A percentile compares a stretch with the other conserved stretches of the same genome.
These are phyloP conservation scores for Nitzschia sp. DNA, from an alignment of 108 stramenopile species.

Conservation along the genomic window DNA sequence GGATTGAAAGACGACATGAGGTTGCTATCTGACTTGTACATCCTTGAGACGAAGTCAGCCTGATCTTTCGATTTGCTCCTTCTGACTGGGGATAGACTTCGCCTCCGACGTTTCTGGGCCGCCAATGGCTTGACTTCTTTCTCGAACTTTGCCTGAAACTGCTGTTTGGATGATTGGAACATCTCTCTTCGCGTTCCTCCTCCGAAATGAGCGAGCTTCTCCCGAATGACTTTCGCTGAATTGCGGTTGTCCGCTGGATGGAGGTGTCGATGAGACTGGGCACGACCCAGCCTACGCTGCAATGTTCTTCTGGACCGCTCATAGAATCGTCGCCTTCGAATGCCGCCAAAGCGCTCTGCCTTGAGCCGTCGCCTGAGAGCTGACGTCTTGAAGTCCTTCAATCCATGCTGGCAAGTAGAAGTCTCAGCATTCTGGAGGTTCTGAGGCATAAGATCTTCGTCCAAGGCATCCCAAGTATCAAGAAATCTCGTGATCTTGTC, in stretches of 20 bases:
- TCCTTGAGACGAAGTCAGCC: not conserved
- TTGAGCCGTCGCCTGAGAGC: not conserved
- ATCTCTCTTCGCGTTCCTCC: slow-evolving; percentile 4
- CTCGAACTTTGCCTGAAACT: slow-evolving; percentile 7
- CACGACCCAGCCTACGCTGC: not conserved
- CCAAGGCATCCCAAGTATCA: too few species aligned
- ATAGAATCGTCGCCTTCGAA: slow-evolving; percentile 3
- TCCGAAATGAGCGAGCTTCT: slow-evolving; percentile 10
- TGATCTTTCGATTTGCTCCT: not conserved
- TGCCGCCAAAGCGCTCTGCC: slow-evolving; percentile 8
- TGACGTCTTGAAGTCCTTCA: too few species aligned
- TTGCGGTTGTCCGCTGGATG: not conserved
- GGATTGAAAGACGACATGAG: not conserved
- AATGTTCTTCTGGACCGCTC: slow-evolving; percentile 6
- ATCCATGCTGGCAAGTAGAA: not conserved
- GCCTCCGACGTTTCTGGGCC: not conserved
- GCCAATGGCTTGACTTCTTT: slow-evolving; percentile 11
- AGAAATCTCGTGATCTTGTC: too few species aligned
- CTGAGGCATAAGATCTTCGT: not conserved
- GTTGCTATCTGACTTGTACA: slow-evolving; percentile 13
- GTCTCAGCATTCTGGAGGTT: not conserved
- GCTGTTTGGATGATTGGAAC: not conserved
- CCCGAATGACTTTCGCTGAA: not conserved
- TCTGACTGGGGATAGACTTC: slow-evolving; percentile 3
- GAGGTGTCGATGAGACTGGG: not conserved